Conservation (phyloP, 2,329 filamentous ascomycete genomes). For the Talaromyces sp. region DNA sequence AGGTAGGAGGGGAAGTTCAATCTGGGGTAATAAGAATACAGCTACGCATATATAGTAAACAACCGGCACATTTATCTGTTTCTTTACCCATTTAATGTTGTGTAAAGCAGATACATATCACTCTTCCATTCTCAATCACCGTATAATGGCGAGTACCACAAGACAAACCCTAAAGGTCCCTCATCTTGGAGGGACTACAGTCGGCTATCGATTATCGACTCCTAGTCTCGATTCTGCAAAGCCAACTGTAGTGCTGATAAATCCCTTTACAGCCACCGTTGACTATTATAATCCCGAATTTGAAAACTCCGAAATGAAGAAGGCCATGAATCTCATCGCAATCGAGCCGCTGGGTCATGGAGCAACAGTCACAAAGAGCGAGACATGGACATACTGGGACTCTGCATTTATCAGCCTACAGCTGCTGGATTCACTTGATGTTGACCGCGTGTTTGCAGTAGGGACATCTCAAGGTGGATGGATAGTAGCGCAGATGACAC, state of each 20-base stretch:
- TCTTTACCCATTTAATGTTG: not conserved
- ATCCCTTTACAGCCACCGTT: conserved; percentile 48
- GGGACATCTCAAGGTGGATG: conserved; percentile 53
- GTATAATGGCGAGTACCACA: not conserved
- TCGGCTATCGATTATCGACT: conserved; percentile 45
- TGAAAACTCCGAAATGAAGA: conserved; percentile 32
- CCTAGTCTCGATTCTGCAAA: conserved; percentile 47
- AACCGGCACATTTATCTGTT: not conserved
- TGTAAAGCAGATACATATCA: not conserved
- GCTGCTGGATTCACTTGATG: conserved; percentile 48
- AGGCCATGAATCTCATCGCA: conserved; percentile 46
- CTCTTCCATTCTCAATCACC: not conserved
- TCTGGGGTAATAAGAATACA: not conserved
- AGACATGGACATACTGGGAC: conserved; percentile 54
- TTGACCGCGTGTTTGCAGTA: conserved; percentile 44
- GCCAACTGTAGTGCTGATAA: conserved; percentile 49
- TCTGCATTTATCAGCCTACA: conserved; percentile 50
- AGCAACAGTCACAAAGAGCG: conserved; percentile 40
- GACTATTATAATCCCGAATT: conserved; percentile 43
- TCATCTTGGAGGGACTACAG: conserved; percentile 48
- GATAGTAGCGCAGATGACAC: conserved; percentile 51
- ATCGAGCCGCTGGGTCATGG: conserved; percentile 53
- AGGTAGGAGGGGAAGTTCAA: not conserved
- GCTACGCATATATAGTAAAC: not conserved
- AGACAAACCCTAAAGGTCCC: conserved; percentile 39